Evolutionary conservation across 495 filamentous ascomycete species (phyloP).

Genomic region (Clohesyomyces aquaticus): DNA sequence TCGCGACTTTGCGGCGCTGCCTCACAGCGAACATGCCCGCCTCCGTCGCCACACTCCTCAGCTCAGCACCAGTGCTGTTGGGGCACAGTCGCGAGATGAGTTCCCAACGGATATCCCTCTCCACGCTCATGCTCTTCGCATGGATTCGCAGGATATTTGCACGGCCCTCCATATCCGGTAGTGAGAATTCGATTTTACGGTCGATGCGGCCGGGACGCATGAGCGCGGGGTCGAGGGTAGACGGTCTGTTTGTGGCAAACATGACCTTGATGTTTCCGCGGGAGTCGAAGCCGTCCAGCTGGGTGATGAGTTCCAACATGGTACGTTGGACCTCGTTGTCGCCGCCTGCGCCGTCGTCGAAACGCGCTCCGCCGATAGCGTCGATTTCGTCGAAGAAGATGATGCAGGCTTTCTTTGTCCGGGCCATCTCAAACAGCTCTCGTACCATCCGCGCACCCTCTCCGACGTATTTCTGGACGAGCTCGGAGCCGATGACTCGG

Average conservation of each 20-base stretch:
- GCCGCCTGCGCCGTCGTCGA: constrained; percentile 95
- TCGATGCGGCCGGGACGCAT: constrained; percentile 98
- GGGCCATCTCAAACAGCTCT: constrained; percentile 98
- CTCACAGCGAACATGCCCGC: constrained; percentile 99
- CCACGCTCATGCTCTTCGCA: constrained; percentile 99
- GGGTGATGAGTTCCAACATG: constrained; percentile 98
- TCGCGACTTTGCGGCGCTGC: constrained; percentile 94
- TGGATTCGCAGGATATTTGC: constrained; percentile 98
- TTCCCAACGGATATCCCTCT: constrained; percentile 98
- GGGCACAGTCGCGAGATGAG: constrained; percentile 94
- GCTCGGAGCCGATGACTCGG: constrained; percentile 92
- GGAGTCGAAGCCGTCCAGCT: constrained; percentile 96
- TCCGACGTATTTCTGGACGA: constrained; percentile 98
- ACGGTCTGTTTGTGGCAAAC: constrained; percentile 98
- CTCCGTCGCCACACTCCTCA: constrained; percentile 96
- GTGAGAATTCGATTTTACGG: constrained; percentile 96
- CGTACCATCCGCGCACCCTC: constrained; percentile 98
- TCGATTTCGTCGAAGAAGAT: constrained; percentile 99
- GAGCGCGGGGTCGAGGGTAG: constrained; percentile 91
- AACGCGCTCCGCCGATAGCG: constrained; percentile 95
- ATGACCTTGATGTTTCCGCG: constrained; percentile 99
- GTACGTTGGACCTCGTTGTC: constrained; percentile 99
- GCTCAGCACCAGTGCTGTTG: constrained; percentile 93
- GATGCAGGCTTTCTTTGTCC: constrained; percentile 99
- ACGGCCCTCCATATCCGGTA: constrained; percentile 93